Percentiles rank a stretch among this genome's conserved stretches.
Evolutionary conservation across 164 flowering plant genomes (phyloP).

Genomic region (Santalum album): DNA sequence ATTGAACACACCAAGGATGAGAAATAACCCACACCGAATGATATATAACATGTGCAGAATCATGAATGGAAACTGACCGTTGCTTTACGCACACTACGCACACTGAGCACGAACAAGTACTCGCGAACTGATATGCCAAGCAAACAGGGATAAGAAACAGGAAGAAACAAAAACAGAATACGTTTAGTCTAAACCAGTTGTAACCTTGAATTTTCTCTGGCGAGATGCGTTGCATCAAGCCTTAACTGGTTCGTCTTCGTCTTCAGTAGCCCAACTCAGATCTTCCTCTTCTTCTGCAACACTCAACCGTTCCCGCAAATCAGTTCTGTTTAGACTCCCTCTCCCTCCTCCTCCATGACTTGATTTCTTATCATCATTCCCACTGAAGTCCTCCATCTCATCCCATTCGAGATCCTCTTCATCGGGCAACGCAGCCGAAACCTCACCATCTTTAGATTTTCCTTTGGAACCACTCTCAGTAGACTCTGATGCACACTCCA

Average conservation of each 20-base stretch:
- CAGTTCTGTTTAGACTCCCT: neutral
- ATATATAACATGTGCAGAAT: too few species aligned
- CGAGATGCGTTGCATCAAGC: too few species aligned
- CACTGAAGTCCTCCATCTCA: neutral
- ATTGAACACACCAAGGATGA: too few species aligned
- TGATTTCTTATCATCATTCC: neutral
- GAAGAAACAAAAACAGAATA: too few species aligned
- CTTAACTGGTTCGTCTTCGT: neutral
- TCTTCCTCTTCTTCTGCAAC: neutral
- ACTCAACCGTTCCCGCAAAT: neutral
- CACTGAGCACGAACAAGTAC: too few species aligned
- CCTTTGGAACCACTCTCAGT: neutral
- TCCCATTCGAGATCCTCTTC: neutral
- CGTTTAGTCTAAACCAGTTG: too few species aligned
- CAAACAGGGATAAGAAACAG: too few species aligned
- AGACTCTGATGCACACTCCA: neutral
- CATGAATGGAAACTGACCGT: too few species aligned
- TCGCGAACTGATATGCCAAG: too few species aligned
- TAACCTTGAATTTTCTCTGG: too few species aligned
- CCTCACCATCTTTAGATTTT: neutral
- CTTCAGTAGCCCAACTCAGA: constrained; percentile 1
- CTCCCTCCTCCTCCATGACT: neutral
- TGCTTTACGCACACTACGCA: too few species aligned
- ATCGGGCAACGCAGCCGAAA: neutral
- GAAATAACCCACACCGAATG: too few species aligned